Evolutionary conservation across 2,329 filamentous ascomycete genomes (phyloP).

Genomic region (Whalleya microplaca): DNA sequence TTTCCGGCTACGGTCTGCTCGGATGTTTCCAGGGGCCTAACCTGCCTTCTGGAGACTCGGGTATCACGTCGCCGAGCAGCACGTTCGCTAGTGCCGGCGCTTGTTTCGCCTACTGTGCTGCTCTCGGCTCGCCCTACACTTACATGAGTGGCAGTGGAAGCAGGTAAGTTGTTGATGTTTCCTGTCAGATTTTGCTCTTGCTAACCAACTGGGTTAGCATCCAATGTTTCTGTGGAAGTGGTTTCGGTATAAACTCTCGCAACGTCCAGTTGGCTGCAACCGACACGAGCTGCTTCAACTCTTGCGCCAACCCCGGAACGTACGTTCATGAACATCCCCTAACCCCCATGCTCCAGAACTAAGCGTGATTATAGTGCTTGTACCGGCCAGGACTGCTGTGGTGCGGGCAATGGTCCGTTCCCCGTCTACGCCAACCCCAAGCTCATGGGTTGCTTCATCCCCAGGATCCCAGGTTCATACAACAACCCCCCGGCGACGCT

Average conservation of each 20-base stretch:
- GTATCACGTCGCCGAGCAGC: background rate
- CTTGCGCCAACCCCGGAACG: slow-evolving; percentile 6
- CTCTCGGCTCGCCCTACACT: slow-evolving; percentile 14
- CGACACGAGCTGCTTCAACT: background rate
- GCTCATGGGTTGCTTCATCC: slow-evolving; percentile 50
- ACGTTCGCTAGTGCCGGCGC: background rate
- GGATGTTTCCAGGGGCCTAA: slow-evolving; percentile 33
- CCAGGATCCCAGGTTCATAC: slow-evolving; percentile 32
- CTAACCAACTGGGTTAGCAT: slow-evolving; percentile 7
- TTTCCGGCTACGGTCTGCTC: slow-evolving; percentile 24
- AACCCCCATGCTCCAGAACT: background rate
- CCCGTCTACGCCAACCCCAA: slow-evolving; percentile 56
- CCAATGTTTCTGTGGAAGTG: slow-evolving; percentile 13
- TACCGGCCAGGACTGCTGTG: slow-evolving; percentile 30
- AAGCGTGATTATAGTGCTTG: slow-evolving; percentile 18
- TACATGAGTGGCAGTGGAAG: slow-evolving; percentile 8
- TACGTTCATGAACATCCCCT: background rate
- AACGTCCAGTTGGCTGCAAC: background rate
- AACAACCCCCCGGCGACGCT: slow-evolving; percentile 1
- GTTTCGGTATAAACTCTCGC: background rate
- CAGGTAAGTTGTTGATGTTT: slow-evolving; percentile 4
- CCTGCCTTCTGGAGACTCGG: slow-evolving; percentile 17
- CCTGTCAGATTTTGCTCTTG: background rate
- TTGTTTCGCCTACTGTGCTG: slow-evolving; percentile 22
- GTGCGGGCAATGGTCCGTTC: slow-evolving; percentile 36